Conservation (phyloP, 2,329 filamentous ascomycete genomes). For the Aspergillus novoparasiticus region DNA sequence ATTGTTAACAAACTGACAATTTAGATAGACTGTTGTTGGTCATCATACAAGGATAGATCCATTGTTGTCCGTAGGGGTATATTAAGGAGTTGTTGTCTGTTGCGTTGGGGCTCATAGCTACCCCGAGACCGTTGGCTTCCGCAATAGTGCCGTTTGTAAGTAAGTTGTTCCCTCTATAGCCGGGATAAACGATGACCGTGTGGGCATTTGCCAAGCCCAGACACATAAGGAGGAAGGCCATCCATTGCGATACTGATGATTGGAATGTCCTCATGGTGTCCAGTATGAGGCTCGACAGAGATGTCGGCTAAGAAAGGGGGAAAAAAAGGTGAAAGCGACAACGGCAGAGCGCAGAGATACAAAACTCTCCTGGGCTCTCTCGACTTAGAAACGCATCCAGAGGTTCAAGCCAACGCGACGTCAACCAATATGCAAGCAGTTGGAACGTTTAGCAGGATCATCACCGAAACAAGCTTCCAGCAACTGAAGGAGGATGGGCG, state of each 20-base stretch:
- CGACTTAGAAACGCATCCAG: slow-evolving; percentile 9
- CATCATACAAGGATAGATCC: slow-evolving; percentile 87
- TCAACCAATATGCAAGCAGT: slow-evolving; percentile 7
- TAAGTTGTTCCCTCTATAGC: slow-evolving; percentile 84
- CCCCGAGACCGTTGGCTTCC: slow-evolving; percentile 48
- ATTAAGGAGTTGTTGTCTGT: slow-evolving; percentile 46
- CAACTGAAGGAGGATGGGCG: slow-evolving; percentile 17
- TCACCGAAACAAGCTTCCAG: slow-evolving; percentile 26
- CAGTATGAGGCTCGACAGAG: neutral
- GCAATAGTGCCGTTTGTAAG: slow-evolving; percentile 67
- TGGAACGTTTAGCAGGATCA: slow-evolving; percentile 14
- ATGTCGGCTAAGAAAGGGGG: neutral
- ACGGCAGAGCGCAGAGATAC: slow-evolving; percentile 6
- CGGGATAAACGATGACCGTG: slow-evolving; percentile 82
- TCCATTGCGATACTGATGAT: slow-evolving; percentile 32
- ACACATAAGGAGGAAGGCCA: slow-evolving; percentile 37
- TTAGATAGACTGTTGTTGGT: neutral
- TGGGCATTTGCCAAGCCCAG: slow-evolving; percentile 55
- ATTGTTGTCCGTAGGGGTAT: slow-evolving; percentile 90
- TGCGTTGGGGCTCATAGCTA: slow-evolving; percentile 37
- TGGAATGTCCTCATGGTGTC: slow-evolving; percentile 30
- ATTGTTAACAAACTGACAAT: slow-evolving; percentile 6
- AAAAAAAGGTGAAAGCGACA: slow-evolving; percentile 9
- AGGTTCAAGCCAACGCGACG: slow-evolving; percentile 1
- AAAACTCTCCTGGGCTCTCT: slow-evolving; percentile 2